phyloP scores from a whole-genome alignment of 2,329 filamentous ascomycete genomes.

The Fusarium sp. region DNA sequence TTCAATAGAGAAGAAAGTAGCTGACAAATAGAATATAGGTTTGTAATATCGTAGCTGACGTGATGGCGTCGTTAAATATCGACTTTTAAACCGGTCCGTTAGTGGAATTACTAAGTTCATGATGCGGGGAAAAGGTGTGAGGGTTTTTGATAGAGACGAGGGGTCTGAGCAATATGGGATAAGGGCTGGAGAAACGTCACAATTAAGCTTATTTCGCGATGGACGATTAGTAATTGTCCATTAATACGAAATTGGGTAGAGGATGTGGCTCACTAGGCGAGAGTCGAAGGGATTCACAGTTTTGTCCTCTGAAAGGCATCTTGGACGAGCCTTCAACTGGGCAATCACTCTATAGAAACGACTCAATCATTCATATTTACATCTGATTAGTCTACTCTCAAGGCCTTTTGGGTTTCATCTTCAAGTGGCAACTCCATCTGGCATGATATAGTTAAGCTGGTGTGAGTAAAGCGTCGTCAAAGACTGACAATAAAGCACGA shows the following conservation, averaged over 20 bases:
- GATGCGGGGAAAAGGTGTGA: constrained; percentile 27
- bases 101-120: constrained; percentile 8
- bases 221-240: not conserved
- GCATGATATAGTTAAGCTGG: too few relatives aligned
- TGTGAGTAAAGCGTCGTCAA: too few relatives aligned
- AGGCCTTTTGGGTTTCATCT: too few relatives aligned
- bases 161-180: not conserved
- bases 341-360: not conserved
- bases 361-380: not conserved
- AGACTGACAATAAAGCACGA: too few relatives aligned
- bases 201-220: not conserved
- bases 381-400: too few relatives aligned
- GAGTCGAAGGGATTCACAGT: not conserved
- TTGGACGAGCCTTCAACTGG: not conserved
- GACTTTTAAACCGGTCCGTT: not conserved
- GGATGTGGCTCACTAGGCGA: too few relatives aligned
- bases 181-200: not conserved
- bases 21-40: not conserved
- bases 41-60: not conserved
- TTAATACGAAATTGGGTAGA: not conserved
- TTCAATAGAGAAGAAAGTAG: not conserved
- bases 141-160: not conserved
- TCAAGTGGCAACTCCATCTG: too few relatives aligned
- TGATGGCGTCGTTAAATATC: not conserved
- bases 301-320: not conserved